A percentile compares a stretch with the other conserved stretches of the same genome.
Conservation (phyloP, 1,284 basidiomycete genomes). For the Cryptococcus wingfieldii region DNA sequence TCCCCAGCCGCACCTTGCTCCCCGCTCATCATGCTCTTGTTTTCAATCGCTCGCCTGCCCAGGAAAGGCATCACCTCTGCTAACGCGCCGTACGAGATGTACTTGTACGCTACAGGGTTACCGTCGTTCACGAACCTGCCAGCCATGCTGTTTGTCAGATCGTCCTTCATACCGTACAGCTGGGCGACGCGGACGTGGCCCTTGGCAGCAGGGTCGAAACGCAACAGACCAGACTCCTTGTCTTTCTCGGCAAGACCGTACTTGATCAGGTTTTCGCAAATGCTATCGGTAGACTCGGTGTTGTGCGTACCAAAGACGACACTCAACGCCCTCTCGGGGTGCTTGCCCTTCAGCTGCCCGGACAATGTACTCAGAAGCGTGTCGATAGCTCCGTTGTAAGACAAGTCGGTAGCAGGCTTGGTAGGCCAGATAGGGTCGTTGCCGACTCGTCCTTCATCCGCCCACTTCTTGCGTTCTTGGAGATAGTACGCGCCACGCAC, state of each 20-base stretch:
- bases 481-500: conserved; percentile 91
- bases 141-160: conserved; percentile 67
- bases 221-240: conserved; percentile 11
- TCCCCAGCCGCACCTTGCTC: conserved; percentile 59
- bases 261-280: conserved; percentile 60
- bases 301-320: conserved; percentile 88
- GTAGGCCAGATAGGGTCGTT: conserved; percentile 51
- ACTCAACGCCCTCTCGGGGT: conserved; percentile 55
- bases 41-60: conserved; percentile 70
- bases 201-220: conserved; percentile 55
- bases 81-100: conserved; percentile 76
- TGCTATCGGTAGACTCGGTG: conserved; percentile 59
- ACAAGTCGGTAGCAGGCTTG: conserved; percentile 67
- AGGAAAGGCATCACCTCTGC: conserved; percentile 72
- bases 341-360: conserved; percentile 49
- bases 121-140: conserved; percentile 54
- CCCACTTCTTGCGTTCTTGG: conserved; percentile 57
- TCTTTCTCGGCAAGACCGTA: conserved; percentile 55
- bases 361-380: conserved; percentile 60
- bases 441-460: conserved; percentile 34
- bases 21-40: conserved; percentile 63
- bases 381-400: conserved; percentile 69
- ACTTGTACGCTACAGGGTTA: conserved; percentile 73
- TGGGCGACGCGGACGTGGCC: conserved; percentile 74
- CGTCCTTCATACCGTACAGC: conserved; percentile 85